Base-by-base conservation (phyloP, 2,329 filamentous ascomycete genomes). In the Pseudocercospora eumusae region DNA sequence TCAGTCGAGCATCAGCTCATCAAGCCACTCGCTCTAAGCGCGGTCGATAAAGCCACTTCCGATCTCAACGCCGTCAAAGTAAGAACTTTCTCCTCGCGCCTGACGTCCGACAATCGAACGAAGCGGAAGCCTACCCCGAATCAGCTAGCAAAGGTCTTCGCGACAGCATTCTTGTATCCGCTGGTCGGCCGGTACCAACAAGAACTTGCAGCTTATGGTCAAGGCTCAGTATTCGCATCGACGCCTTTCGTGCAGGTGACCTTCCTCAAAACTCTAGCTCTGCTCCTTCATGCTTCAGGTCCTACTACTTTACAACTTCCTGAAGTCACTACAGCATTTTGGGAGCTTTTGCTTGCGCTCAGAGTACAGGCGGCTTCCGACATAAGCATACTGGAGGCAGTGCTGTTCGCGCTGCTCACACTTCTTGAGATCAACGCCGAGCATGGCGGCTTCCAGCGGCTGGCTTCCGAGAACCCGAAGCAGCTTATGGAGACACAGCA, bases 401-500 rank as follows among this genome's bases (percentile, higher is more conserved):
- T 96, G 60, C 79, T 98, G 1, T 90, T 96, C 61, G 86, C 88
- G 1, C 84, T 96, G 62, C 81, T 96, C 55, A 89, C 91, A 6
- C 74, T 96, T 57, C 77, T 99, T 13, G 92, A 97, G 71, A 83
- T 96, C 40, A 96, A 96, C 63, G 78, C 86, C 54, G 67, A 66
- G 44, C 49, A 57, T 31, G 61, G 63, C 18, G 86, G 92, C 63
- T 85, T 89, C 78, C 81, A 87, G 68, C 81, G 86, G 1, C 81
- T 99, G 2, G 93, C 91, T 54, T 86, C 87, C 62, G 85, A 88
- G 61, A 86, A 92, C 69, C 88, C 90, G 0, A 85, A 86, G 60
- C 87, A 93, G 74, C 79, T 98, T 21, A 82, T 96, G 56, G 93
- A 98, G 81, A 90, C 91, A 63, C 86, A 91, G 70, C 90, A 92